Conservation (phyloP, 805 yeast species). For the Kregervanrija pseudodelftensis region DNA sequence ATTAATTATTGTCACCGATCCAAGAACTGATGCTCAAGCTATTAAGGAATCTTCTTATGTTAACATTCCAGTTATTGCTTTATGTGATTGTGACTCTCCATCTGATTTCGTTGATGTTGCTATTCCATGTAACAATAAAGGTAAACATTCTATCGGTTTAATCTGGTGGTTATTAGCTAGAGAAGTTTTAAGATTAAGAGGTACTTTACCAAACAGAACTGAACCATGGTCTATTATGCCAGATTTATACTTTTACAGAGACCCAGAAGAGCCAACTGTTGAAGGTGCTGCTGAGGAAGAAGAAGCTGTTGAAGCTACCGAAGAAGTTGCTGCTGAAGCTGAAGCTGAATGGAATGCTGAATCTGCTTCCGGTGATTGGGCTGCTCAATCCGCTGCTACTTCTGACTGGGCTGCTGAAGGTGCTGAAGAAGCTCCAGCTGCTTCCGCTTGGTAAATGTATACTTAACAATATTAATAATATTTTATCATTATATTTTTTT, state of each 20-base stretch:
- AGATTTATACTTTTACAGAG: slow-evolving; percentile 99
- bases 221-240: slow-evolving; percentile 99
- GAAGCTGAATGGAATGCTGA: slow-evolving; percentile 42
- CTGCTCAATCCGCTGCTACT: slow-evolving; percentile 54
- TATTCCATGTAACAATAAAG: slow-evolving; percentile 99
- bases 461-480: slow-evolving; percentile 12
- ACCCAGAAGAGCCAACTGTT: slow-evolving; percentile 97
- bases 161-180: slow-evolving; percentile 99
- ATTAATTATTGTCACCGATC: slow-evolving; percentile 97
- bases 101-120: slow-evolving; percentile 99
- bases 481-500: neutral
- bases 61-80: slow-evolving; percentile 99
- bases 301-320: slow-evolving; percentile 58
- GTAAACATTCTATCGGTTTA: slow-evolving; percentile 99
- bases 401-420: slow-evolving; percentile 37
- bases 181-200: slow-evolving; percentile 99
- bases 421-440: slow-evolving; percentile 19
- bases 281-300: slow-evolving; percentile 56
- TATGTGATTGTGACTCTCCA: slow-evolving; percentile 98
- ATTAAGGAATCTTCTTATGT: slow-evolving; percentile 99
- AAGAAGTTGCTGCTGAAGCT: slow-evolving; percentile 59
- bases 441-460: slow-evolving; percentile 26
- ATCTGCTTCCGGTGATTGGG: slow-evolving; percentile 45
- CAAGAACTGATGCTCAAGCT: slow-evolving; percentile 99
- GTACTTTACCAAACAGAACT: slow-evolving; percentile 91